These are phyloP conservation scores for Xylaria sp. DNA, from an alignment of 2,329 filamentous ascomycete genomes.

Conservation along the genomic window DNA sequence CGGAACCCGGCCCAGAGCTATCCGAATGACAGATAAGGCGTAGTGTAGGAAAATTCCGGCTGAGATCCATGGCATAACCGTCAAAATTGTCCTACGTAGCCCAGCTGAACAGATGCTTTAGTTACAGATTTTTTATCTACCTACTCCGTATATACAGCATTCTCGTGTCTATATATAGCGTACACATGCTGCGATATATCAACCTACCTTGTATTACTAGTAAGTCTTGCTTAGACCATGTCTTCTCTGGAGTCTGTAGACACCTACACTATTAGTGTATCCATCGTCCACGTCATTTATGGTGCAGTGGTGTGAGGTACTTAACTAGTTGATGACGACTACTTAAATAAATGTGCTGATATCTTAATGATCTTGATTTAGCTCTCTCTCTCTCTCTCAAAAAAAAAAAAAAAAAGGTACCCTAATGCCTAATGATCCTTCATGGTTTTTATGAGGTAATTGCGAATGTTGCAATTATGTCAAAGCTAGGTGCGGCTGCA, in stretches of 20 bases:
- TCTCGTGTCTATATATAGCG: not conserved
- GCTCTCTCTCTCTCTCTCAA: too few relatives aligned
- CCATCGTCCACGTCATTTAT: not conserved
- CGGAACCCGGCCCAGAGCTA: not conserved
- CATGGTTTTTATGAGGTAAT: not conserved
- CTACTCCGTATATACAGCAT: not conserved
- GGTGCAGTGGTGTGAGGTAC: not conserved
- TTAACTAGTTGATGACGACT: conserved; percentile 8
- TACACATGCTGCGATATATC: not conserved
- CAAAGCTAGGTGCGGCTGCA: not conserved
- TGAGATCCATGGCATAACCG: not conserved
- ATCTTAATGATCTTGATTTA: too few relatives aligned
- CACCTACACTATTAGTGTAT: not conserved
- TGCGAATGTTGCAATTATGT: not conserved
- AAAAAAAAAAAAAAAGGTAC: too few relatives aligned
- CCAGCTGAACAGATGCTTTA: not conserved
- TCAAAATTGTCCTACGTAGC: not conserved
- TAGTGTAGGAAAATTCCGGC: not conserved
- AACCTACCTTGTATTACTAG: not conserved
- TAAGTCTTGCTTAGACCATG: not conserved
- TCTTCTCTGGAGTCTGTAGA: not conserved
- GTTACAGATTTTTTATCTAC: not conserved
- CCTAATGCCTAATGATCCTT: not conserved
- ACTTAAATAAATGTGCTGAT: not conserved
- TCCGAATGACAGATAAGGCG: not conserved